A percentile compares a stretch with the other conserved stretches of the same genome.
phyloP scores from a whole-genome alignment of 208 protist species.

The Leishmania turanica region DNA sequence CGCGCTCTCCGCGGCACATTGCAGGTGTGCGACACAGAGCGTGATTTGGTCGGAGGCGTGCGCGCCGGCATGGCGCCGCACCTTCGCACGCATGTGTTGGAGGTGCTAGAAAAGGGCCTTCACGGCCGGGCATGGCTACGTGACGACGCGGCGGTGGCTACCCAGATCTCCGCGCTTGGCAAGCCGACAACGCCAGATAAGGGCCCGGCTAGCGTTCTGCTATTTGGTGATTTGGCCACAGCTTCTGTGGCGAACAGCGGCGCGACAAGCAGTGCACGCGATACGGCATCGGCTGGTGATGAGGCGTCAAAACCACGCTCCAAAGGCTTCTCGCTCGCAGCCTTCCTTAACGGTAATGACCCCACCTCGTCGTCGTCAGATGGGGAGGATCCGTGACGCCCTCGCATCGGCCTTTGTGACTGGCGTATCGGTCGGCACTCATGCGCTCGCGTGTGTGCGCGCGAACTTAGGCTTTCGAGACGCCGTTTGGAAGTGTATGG shows the following conservation, averaged over 20 bases:
- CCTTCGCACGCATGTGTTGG: conserved; percentile 43
- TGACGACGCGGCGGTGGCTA: conserved; percentile 11
- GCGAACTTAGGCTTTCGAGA: not conserved
- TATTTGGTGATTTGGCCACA: conserved; percentile 8
- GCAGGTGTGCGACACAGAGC: conserved; percentile 41
- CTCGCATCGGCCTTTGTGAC: not conserved
- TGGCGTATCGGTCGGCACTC: not conserved
- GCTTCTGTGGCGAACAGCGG: not conserved
- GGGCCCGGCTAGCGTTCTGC: conserved; percentile 25
- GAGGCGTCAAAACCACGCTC: not conserved
- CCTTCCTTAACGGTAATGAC: conserved; percentile 13
- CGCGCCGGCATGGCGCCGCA: conserved; percentile 47
- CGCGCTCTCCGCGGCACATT: conserved; percentile 46
- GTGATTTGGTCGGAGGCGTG: conserved; percentile 65
- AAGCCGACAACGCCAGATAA: conserved; percentile 27
- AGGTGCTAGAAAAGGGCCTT: conserved; percentile 48
- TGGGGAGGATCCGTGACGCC: not conserved
- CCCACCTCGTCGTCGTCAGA: conserved; percentile 15
- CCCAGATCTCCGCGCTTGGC: conserved; percentile 16
- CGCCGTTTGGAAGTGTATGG: not conserved
- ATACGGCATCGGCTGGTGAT: not conserved
- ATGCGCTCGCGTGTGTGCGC: not conserved
- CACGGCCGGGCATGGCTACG: conserved; percentile 44
- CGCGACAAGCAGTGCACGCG: not conserved
- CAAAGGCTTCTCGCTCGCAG: conserved; percentile 18